phyloP scores from a whole-genome alignment of 768 basidiomycete species.

The Xerocomus spinulosus region DNA sequence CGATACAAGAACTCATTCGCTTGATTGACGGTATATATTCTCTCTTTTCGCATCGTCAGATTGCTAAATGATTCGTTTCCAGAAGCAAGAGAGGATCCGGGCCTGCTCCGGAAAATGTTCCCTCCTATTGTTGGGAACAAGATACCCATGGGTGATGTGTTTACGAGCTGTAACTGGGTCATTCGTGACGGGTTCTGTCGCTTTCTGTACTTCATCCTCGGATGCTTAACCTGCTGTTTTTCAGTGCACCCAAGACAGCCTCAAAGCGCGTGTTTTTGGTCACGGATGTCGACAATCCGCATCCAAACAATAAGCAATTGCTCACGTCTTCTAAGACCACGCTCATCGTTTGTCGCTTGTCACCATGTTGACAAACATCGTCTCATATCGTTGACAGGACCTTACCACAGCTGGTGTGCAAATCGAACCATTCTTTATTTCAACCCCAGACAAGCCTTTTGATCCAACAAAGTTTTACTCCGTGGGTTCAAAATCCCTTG shows the following conservation, averaged over 20 bases:
- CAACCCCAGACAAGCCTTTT: slow-evolving; percentile 61
- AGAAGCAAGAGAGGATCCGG: slow-evolving; percentile 67
- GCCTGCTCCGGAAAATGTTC: slow-evolving; percentile 53
- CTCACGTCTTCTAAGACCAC: slow-evolving; percentile 69
- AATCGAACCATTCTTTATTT: slow-evolving; percentile 89
- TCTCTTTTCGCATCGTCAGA: neutral
- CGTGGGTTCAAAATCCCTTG: slow-evolving; percentile 37
- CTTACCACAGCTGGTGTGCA: slow-evolving; percentile 72
- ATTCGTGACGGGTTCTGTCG: slow-evolving; percentile 72
- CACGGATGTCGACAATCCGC: slow-evolving; percentile 61
- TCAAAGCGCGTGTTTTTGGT: slow-evolving; percentile 92
- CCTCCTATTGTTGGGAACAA: slow-evolving; percentile 55
- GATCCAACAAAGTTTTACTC: slow-evolving; percentile 74
- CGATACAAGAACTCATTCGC: slow-evolving; percentile 72
- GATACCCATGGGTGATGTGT: slow-evolving; percentile 82
- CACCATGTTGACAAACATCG: neutral
- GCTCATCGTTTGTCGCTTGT: slow-evolving; percentile 45
- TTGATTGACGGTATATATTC: slow-evolving; percentile 63
- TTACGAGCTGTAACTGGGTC: slow-evolving; percentile 87
- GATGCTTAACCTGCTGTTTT: neutral
- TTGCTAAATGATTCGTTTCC: slow-evolving; percentile 6
- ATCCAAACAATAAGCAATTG: slow-evolving; percentile 52
- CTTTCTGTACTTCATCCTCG: slow-evolving; percentile 14
- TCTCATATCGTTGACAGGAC: slow-evolving; percentile 48
- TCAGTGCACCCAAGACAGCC: slow-evolving; percentile 79